Evolutionary conservation across 2,329 filamentous ascomycete genomes (phyloP).

Genomic region (Ceratocystis destructans): DNA sequence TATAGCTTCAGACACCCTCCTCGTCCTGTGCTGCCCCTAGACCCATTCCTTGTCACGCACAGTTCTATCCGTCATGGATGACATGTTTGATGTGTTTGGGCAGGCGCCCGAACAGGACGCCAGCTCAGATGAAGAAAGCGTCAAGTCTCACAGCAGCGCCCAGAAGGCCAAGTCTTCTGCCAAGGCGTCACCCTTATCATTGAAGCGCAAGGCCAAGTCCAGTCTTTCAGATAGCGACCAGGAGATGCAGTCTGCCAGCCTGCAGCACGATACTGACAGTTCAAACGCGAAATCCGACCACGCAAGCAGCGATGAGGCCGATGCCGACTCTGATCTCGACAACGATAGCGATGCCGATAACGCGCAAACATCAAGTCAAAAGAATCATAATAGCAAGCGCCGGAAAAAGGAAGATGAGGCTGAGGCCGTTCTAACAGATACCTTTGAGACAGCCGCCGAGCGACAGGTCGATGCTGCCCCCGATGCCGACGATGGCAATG

Average conservation of each 20-base stretch:
- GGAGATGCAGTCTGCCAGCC: conserved; percentile 5
- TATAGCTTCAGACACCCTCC: background rate
- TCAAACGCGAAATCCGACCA: conserved; percentile 3
- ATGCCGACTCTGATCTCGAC: conserved; percentile 22
- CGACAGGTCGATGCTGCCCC: conserved; percentile 48
- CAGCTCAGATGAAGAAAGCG: conserved; percentile 31
- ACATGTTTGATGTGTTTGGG: conserved; percentile 72
- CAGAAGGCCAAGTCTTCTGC: background rate
- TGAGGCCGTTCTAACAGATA: conserved; percentile 75
- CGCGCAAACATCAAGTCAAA: background rate
- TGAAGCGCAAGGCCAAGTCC: conserved; percentile 22
- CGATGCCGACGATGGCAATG: conserved; percentile 10
- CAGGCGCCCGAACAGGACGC: conserved; percentile 39
- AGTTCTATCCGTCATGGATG: conserved; percentile 44
- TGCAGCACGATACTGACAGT: conserved; percentile 38
- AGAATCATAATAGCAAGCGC: conserved; percentile 40
- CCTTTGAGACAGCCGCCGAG: conserved; percentile 88
- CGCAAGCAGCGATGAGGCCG: conserved; percentile 24
- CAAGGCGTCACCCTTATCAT: conserved; percentile 3
- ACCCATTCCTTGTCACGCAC: background rate
- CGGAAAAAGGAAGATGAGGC: conserved; percentile 46
- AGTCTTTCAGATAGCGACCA: conserved; percentile 3
- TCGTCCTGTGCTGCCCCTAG: background rate
- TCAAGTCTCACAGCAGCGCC: background rate
- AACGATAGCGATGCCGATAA: conserved; percentile 25